phyloP scores from a whole-genome alignment of 139 green algal species.

The Asterochloris erici region DNA sequence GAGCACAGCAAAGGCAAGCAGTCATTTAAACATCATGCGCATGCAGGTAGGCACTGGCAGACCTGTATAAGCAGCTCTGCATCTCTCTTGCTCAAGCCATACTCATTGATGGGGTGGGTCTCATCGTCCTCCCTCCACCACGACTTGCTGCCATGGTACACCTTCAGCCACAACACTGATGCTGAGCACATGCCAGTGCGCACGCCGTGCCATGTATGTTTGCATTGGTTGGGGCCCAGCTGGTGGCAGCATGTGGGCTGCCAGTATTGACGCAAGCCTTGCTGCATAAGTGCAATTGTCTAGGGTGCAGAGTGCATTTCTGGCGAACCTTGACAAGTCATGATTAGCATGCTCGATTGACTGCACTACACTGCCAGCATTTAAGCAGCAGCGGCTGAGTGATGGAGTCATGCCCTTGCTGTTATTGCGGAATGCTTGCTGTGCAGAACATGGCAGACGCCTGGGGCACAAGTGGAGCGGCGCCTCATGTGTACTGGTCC shows the following conservation, averaged over 20 bases:
- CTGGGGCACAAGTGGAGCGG: background rate
- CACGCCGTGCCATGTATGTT: background rate
- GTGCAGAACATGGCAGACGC: too few species aligned
- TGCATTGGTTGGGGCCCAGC: background rate
- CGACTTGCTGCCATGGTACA: conserved; percentile 37
- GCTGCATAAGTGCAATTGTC: background rate
- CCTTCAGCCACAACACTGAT: conserved; percentile 36
- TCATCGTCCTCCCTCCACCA: conserved; percentile 42
- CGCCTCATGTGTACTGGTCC: background rate
- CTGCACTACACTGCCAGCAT: too few species aligned
- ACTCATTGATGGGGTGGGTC: conserved; percentile 55
- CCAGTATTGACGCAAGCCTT: background rate
- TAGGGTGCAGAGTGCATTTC: background rate
- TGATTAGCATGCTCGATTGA: too few species aligned
- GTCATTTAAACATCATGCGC: background rate
- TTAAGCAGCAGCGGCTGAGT: too few species aligned
- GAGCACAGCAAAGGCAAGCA: background rate
- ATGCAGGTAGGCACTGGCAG: background rate
- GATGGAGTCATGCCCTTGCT: too few species aligned
- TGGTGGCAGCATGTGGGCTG: background rate
- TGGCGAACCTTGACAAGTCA: background rate
- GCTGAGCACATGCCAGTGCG: background rate
- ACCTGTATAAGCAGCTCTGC: conserved; percentile 48
- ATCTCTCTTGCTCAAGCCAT: conserved; percentile 52
- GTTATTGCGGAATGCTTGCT: too few species aligned